Percentiles rank a stretch among this genome's conserved stretches.
Conservation (phyloP, 139 green algal species). For the Tetradesmus obliquus region DNA sequence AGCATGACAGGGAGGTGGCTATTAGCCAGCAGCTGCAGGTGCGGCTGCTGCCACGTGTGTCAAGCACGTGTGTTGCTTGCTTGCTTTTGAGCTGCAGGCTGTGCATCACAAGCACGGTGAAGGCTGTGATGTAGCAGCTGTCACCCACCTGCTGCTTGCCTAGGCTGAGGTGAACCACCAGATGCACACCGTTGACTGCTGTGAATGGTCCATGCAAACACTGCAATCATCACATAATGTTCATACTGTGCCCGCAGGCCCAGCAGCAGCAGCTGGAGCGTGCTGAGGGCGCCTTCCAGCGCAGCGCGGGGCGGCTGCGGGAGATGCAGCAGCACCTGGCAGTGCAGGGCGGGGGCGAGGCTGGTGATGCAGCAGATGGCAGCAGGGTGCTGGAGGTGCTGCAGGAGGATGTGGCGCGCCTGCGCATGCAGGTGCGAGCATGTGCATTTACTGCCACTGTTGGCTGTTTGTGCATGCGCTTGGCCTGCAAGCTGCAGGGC, state of each 20-base stretch:
- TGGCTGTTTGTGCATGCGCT: too few relatives aligned
- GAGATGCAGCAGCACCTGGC: constrained; percentile 51
- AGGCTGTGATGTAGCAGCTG: too few relatives aligned
- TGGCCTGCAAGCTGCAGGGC: too few relatives aligned
- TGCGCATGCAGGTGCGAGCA: constrained; percentile 52
- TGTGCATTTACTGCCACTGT: neutral
- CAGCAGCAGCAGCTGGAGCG: constrained; percentile 62
- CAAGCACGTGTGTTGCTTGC: neutral
- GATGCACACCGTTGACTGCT: neutral
- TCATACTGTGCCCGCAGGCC: constrained; percentile 31
- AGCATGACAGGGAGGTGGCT: constrained; percentile 67
- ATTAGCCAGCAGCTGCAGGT: constrained; percentile 64
- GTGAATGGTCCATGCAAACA: too few relatives aligned
- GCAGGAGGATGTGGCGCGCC: constrained; percentile 60
- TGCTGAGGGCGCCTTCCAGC: constrained; percentile 54
- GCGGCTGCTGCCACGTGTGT: neutral
- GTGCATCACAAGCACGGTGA: too few relatives aligned
- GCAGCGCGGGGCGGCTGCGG: constrained; percentile 52
- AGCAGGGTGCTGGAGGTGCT: constrained; percentile 58
- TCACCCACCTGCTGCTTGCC: too few relatives aligned
- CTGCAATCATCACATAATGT: too few relatives aligned
- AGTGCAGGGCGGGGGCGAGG: neutral
- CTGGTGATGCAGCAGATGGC: neutral
- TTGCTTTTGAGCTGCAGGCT: too few relatives aligned
- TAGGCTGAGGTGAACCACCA: neutral